Base-by-base conservation (phyloP, 202 grass and related monocot species). In the Musa balbisiana region DNA sequence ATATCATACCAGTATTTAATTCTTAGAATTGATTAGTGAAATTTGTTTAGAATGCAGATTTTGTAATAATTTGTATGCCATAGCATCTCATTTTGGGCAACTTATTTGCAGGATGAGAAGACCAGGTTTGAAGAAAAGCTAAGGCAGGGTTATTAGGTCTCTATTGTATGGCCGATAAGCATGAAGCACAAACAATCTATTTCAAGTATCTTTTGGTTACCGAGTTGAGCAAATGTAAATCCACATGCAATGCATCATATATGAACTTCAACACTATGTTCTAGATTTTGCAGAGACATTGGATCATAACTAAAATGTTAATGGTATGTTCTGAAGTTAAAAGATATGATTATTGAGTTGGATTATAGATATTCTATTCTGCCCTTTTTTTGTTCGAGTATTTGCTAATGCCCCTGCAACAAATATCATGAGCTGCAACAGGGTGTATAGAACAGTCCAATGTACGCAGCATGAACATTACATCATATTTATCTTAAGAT, bases 101-200 rank as follows among this genome's bases (percentile, higher is more conserved):
- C 43, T 75, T 54, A 53, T 22, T 43, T 60, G 53, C 73, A 75
- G 73, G 73, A 75, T 55, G 73, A 75, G 73, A 75, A 58, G 53
- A 75, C 11, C 19, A 75, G 53, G 23, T 60, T 60, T 33, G 73
- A 75, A 59, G 73, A 75, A 11, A 75, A 75, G 55, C 53, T 60
- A n/a, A 75, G 73, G 26, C 73, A 75, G 17, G 73, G 73, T 10
- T 75, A 60, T 54, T 75, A 77, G 60, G 52, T 26, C 10, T 26
- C 10, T 21, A 65, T 43, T 26, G 23, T 3, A 3, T 20, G 19
- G 62, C 1, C 11, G 26, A 65, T 13, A 27, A 3, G 62, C 22
- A 25, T 65, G 10, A 65, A 26, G 1, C 62, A 26, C 6, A 11
- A 27, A 25, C 10, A 65, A 20, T 10, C 26, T 27, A 3, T 65